These are phyloP conservation scores for Magnolia changhungtana DNA, from an alignment of 164 flowering plant species.

Conservation along the genomic window DNA sequence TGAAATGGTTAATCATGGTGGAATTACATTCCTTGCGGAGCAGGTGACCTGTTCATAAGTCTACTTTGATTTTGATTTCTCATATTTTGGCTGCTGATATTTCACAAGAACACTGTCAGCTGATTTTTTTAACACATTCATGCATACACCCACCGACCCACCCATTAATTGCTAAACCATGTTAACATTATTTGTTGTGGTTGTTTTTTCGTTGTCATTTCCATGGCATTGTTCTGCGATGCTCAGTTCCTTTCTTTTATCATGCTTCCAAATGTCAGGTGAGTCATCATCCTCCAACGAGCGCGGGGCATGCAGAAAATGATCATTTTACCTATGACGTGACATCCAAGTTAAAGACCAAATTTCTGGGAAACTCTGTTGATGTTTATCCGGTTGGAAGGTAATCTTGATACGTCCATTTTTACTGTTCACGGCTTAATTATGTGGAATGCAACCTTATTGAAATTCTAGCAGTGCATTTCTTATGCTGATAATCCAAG, in stretches of 20 bases:
- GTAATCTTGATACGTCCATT: conserved; percentile 20
- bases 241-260: not conserved
- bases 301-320: conserved; percentile 90
- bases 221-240: conserved; percentile 1
- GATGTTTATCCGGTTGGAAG: conserved; percentile 88
- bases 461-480: not conserved
- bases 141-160: not conserved
- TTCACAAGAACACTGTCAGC: not conserved
- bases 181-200: not conserved
- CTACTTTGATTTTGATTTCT: not conserved
- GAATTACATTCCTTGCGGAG: conserved; percentile 71
- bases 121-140: not conserved
- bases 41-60: conserved; percentile 46
- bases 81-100: conserved; percentile 6
- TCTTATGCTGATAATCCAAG: not conserved
- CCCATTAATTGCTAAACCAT: not conserved
- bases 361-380: conserved; percentile 74
- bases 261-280: conserved; percentile 41
- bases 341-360: conserved; percentile 78
- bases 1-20: conserved; percentile 77
- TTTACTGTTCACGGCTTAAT: not conserved
- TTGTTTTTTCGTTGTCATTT: not conserved
- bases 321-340: conserved; percentile 84
- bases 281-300: conserved; percentile 88
- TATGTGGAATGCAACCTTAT: not conserved